Conservation (phyloP, 1,284 basidiomycete genomes). For the Takashimella tepidaria region DNA sequence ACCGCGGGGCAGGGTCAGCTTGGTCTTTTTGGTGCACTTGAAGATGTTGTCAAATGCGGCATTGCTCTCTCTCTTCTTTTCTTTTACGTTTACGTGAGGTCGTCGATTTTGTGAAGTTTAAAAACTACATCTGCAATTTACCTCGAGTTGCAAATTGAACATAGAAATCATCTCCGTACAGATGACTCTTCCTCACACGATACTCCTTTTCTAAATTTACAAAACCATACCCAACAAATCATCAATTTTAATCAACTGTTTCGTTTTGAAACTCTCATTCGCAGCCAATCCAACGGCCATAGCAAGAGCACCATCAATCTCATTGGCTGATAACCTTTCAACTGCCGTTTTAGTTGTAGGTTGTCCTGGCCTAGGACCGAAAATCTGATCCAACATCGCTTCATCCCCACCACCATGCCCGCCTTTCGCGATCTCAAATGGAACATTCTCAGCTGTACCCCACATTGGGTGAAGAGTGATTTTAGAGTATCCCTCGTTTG, state of each 20-base stretch:
- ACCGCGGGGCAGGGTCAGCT: too few relatives aligned
- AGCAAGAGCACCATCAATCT: slow-evolving; percentile 54
- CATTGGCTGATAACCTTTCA: slow-evolving; percentile 52
- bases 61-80: too few relatives aligned
- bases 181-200: too few relatives aligned
- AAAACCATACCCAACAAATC: slow-evolving; percentile 33
- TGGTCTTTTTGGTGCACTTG: too few relatives aligned
- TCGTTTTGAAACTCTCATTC: slow-evolving; percentile 55
- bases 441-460: slow-evolving; percentile 50
- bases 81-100: too few relatives aligned
- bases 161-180: too few relatives aligned
- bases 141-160: too few relatives aligned
- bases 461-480: slow-evolving; percentile 54
- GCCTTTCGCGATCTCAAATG: slow-evolving; percentile 50
- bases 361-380: slow-evolving; percentile 51
- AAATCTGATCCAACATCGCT: slow-evolving; percentile 54
- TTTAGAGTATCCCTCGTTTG: slow-evolving; percentile 51
- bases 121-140: too few relatives aligned
- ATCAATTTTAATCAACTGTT: slow-evolving; percentile 49
- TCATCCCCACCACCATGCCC: slow-evolving; percentile 56
- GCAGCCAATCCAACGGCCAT: slow-evolving; percentile 55
- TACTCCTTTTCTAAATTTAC: too few relatives aligned
- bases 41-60: too few relatives aligned
- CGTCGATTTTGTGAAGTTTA: too few relatives aligned
- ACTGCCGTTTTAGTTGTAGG: slow-evolving; percentile 50